These are phyloP conservation scores for Avena atlantica DNA, from an alignment of 176 grass and related monocot species.

Conservation along the genomic window DNA sequence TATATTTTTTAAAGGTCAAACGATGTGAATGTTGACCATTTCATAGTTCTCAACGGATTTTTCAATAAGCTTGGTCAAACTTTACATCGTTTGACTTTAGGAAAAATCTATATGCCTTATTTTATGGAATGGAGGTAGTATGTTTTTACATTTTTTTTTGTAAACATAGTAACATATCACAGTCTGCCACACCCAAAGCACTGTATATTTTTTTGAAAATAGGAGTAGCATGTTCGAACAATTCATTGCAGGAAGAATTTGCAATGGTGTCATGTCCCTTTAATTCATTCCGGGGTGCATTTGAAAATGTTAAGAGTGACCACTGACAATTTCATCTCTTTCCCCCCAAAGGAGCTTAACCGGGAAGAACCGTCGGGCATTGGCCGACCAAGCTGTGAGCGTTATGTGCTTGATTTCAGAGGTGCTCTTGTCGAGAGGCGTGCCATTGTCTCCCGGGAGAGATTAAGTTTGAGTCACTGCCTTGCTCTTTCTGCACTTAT, in stretches of 20 bases:
- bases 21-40: too few relatives aligned
- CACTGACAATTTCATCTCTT: conserved; percentile 29
- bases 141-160: background rate
- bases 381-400: conserved; percentile 74
- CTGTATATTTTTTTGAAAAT: background rate
- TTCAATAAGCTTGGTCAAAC: too few relatives aligned
- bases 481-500: conserved; percentile 86
- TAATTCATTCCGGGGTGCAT: background rate
- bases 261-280: background rate
- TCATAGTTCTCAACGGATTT: too few relatives aligned
- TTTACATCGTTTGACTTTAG: too few relatives aligned
- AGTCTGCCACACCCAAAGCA: background rate
- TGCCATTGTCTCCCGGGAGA: conserved; percentile 85
- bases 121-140: too few relatives aligned
- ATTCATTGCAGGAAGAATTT: conserved; percentile 3
- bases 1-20: too few relatives aligned
- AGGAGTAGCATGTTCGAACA: background rate
- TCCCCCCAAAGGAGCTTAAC: conserved; percentile 68
- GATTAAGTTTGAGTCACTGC: conserved; percentile 95
- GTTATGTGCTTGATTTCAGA: conserved; percentile 90
- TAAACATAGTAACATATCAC: background rate
- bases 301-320: conserved; percentile 22
- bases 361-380: conserved; percentile 81
- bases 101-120: too few relatives aligned
- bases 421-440: conserved; percentile 82